These are phyloP conservation scores for Sarocladium brachiariae DNA, from an alignment of 2,329 filamentous ascomycete genomes.

Conservation along the genomic window DNA sequence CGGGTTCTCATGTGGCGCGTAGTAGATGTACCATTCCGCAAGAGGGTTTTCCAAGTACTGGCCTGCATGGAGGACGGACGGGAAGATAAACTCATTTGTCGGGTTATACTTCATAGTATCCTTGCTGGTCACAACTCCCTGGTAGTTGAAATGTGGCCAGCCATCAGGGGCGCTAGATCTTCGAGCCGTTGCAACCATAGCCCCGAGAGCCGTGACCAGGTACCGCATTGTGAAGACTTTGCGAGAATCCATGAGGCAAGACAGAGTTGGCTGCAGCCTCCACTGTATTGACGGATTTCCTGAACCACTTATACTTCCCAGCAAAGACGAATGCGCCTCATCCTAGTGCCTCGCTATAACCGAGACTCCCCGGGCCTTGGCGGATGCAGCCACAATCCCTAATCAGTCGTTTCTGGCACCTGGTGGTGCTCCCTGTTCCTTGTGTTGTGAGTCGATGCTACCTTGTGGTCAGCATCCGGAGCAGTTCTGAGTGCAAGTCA, in stretches of 20 bases:
- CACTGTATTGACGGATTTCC: not conserved
- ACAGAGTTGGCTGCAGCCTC: not conserved
- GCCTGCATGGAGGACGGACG: constrained; percentile 19
- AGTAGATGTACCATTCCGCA: constrained; percentile 21
- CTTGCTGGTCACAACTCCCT: constrained; percentile 18
- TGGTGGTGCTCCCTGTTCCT: not conserved
- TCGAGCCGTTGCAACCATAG: constrained; percentile 9
- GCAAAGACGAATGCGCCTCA: not conserved
- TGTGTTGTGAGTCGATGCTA: no score
- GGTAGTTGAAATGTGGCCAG: constrained; percentile 17
- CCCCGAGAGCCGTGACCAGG: not conserved
- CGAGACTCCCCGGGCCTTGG: constrained; percentile 5
- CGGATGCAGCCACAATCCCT: not conserved
- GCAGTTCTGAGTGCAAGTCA: no score
- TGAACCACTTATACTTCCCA: not conserved
- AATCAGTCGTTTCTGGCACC: not conserved
- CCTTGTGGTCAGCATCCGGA: no score
- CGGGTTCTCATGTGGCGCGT: constrained; percentile 21
- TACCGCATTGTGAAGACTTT: not conserved
- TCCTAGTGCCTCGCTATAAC: not conserved
- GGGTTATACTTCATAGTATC: constrained; percentile 17
- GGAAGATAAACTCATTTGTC: constrained; percentile 21
- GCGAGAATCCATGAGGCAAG: not conserved
- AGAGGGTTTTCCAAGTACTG: constrained; percentile 14
- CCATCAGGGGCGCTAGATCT: constrained; percentile 12